phyloP scores from a whole-genome alignment of 129 eudicot species.

The Flaveria bidentis region DNA sequence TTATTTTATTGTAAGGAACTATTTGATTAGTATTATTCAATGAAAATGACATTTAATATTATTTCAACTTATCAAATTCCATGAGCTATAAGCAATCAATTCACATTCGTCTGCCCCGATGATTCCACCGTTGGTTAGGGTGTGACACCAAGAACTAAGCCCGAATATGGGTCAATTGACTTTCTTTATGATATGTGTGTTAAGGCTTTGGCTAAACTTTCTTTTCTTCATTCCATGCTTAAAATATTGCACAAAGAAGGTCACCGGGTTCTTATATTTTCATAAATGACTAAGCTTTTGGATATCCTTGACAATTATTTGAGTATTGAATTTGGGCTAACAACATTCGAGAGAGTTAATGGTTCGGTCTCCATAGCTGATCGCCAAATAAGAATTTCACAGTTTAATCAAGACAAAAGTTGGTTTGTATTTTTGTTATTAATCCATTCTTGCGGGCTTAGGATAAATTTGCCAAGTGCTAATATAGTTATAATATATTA shows the following conservation, averaged over 20 bases:
- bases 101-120: no score
- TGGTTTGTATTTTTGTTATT: slow-evolving; percentile 88
- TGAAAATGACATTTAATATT: no score
- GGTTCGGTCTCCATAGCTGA: slow-evolving; percentile 96
- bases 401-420: slow-evolving; percentile 87
- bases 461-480: slow-evolving; percentile 96
- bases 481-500: slow-evolving; percentile 96
- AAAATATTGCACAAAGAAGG: slow-evolving; percentile 72
- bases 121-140: no score
- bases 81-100: no score
- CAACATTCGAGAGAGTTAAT: slow-evolving; percentile 90
- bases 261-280: slow-evolving; percentile 88
- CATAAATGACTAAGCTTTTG: slow-evolving; percentile 95
- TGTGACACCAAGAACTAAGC: no score
- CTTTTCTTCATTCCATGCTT: slow-evolving; percentile 87
- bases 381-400: slow-evolving; percentile 83
- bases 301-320: slow-evolving; percentile 95
- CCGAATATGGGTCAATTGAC: slow-evolving; percentile 75
- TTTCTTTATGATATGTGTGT: slow-evolving; percentile 97
- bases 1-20: no score
- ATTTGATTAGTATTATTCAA: no score
- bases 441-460: slow-evolving; percentile 79
- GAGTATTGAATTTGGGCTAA: slow-evolving; percentile 80
- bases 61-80: no score
- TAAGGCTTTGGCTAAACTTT: slow-evolving; percentile 90